Evolutionary conservation across 352 stramenopile genomes (phyloP).

Genomic region (Phytophthora cactorum): DNA sequence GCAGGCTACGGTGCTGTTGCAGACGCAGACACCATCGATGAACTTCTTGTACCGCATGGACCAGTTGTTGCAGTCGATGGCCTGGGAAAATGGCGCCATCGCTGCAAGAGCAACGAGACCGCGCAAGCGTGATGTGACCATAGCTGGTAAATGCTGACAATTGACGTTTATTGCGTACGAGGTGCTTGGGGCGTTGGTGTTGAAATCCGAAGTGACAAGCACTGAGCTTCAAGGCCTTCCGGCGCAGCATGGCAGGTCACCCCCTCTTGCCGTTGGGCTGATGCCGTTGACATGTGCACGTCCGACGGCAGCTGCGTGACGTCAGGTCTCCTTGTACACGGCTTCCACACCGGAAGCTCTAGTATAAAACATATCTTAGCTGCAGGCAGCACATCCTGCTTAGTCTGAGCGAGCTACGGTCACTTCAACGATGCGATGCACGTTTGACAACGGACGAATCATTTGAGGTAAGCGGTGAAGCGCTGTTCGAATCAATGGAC

Average conservation of each 20-base stretch:
- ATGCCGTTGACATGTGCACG: neutral
- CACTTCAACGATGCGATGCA: conserved; percentile 29
- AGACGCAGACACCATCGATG: conserved; percentile 63
- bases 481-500: conserved; percentile 11
- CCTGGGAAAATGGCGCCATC: neutral
- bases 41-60: conserved; percentile 54
- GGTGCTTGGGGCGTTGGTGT: conserved; percentile 3
- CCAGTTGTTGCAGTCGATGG: conserved; percentile 34
- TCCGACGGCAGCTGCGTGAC: neutral
- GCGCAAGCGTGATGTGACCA: conserved; percentile 1
- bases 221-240: neutral
- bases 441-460: neutral
- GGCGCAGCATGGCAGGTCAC: no score
- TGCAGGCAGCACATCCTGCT: neutral
- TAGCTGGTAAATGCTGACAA: neutral
- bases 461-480: no score
- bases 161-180: neutral
- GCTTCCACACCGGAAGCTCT: neutral
- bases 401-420: neutral
- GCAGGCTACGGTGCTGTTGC: conserved; percentile 44
- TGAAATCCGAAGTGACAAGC: conserved; percentile 18
- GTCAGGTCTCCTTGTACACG: conserved; percentile 8
- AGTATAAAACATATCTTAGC: neutral
- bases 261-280: no score
- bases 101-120: neutral